These are phyloP conservation scores for Phytophthora capsici DNA, from an alignment of 352 stramenopile genomes.

Conservation along the genomic window DNA sequence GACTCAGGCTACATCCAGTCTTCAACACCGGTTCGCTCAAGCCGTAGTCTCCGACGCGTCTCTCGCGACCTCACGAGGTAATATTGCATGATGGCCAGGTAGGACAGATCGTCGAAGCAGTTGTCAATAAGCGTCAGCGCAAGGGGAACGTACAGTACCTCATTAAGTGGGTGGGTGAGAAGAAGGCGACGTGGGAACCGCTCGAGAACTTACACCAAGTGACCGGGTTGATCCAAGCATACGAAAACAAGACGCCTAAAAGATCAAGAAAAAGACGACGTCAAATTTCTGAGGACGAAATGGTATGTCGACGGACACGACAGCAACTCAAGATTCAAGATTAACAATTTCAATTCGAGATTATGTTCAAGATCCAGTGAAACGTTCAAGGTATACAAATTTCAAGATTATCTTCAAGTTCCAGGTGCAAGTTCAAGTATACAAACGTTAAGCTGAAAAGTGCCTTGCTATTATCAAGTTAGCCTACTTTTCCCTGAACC, in stretches of 20 bases:
- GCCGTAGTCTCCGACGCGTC: neutral
- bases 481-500: too few species aligned
- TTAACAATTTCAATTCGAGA: too few species aligned
- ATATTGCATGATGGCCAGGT: neutral
- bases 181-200: neutral
- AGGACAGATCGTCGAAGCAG: conserved; percentile 1
- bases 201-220: neutral
- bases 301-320: too few species aligned
- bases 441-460: too few species aligned
- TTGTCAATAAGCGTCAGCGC: neutral
- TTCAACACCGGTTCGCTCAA: conserved; percentile 10
- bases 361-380: too few species aligned
- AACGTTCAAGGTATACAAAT: too few species aligned
- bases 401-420: too few species aligned
- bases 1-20: neutral
- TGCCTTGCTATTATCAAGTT: too few species aligned
- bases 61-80: neutral
- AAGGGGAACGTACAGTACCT: neutral
- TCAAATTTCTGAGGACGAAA: too few species aligned
- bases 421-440: too few species aligned
- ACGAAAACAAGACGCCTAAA: neutral
- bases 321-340: too few species aligned
- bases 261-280: neutral
- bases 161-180: neutral
- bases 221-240: neutral